Evolutionary conservation across 169 alveolate genomes (phyloP).

Genomic region (Eimeria tenella): DNA sequence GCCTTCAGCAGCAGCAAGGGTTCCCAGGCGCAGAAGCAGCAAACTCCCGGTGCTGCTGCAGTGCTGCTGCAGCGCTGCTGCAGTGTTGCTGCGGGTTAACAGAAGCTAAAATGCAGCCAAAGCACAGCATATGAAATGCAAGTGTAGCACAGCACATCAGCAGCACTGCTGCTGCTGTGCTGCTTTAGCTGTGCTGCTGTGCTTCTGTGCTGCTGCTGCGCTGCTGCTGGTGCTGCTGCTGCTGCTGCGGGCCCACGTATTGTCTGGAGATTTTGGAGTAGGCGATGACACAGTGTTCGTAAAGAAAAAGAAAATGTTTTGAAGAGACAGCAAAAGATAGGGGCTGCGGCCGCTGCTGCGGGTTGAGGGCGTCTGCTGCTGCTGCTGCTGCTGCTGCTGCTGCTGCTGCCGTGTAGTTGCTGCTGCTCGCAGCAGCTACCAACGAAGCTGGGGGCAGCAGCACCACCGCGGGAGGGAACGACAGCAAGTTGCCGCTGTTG

Average conservation of each 20-base stretch:
- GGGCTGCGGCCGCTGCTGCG: neutral
- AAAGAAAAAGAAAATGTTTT: neutral
- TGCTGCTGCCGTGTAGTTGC: neutral
- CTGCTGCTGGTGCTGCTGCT: too few species aligned
- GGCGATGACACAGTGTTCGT: neutral
- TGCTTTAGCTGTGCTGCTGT: too few species aligned
- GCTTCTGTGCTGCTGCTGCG: too few species aligned
- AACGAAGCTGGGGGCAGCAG: conserved; percentile 5
- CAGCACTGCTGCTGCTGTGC: too few species aligned
- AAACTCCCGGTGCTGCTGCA: neutral
- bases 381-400: conserved; percentile 34
- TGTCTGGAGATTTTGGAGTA: conserved; percentile 32
- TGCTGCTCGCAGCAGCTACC: conserved; percentile 34
- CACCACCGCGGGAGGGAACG: conserved; percentile 8
- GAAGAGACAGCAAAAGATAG: neutral
- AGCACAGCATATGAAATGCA: too few species aligned
- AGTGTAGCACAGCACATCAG: too few species aligned
- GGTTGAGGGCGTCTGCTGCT: conserved; percentile 29
- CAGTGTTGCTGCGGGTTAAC: too few species aligned
- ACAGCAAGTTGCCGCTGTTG: conserved; percentile 26
- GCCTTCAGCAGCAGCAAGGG: neutral
- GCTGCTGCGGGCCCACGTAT: neutral
- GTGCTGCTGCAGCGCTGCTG: too few species aligned
- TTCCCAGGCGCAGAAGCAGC: neutral
- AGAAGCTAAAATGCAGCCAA: too few species aligned